These are phyloP conservation scores for Aphanocladium album DNA, from an alignment of 2,329 filamentous ascomycete species.

Conservation along the genomic window DNA sequence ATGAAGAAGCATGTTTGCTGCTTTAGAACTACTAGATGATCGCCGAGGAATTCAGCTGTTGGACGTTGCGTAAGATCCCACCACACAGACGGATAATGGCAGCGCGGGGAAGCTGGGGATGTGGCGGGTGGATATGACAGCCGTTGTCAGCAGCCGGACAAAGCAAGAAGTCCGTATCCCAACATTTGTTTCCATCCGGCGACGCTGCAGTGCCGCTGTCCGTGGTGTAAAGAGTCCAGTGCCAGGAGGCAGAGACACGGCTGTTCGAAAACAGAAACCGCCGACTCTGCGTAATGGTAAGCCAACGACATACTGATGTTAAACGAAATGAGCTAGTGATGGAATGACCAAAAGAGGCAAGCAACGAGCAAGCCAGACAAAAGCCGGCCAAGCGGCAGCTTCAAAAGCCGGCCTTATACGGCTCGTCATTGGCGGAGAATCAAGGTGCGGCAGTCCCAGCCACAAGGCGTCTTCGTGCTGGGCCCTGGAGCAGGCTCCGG, in stretches of 20 bases:
- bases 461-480: not conserved
- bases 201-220: not conserved
- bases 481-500: not conserved
- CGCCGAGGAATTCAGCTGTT: too few species aligned
- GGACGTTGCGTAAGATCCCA: too few species aligned
- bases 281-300: not conserved
- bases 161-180: too few species aligned
- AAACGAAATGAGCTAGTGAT: not conserved
- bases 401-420: not conserved
- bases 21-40: too few species aligned
- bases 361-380: not conserved
- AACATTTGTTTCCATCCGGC: not conserved
- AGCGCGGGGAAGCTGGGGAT: too few species aligned
- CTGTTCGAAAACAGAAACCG: not conserved
- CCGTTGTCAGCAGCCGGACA: too few species aligned
- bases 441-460: constrained; percentile 1
- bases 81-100: too few species aligned
- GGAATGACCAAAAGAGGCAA: not conserved
- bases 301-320: not conserved
- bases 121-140: too few species aligned
- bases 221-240: not conserved
- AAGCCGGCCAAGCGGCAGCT: not conserved
- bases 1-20: not conserved
- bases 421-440: constrained; percentile 9
- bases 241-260: not conserved